Conservation (phyloP, 208 protist genomes). For the Trypanosoma avium region DNA sequence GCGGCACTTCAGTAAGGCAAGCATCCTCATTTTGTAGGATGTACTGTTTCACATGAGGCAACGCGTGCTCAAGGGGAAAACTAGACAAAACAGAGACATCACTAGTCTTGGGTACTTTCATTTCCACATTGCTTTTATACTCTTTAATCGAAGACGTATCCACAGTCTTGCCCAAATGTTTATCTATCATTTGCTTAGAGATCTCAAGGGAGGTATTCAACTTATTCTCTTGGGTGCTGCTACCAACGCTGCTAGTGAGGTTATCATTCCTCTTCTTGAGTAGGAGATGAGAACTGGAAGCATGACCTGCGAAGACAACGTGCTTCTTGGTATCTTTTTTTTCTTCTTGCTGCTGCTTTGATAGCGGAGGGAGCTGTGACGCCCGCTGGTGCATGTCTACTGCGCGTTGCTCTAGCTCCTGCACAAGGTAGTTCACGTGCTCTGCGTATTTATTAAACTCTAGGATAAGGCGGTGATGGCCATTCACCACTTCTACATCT, state of each 20-base stretch:
- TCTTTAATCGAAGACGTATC: too few relatives aligned
- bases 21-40: neutral
- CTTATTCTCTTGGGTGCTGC: too few relatives aligned
- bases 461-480: slow-evolving; percentile 60
- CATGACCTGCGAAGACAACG: neutral
- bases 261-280: too few relatives aligned
- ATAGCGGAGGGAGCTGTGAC: neutral
- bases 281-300: too few relatives aligned
- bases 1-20: neutral
- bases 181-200: too few relatives aligned
- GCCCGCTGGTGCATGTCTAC: neutral
- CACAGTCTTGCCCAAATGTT: too few relatives aligned
- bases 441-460: slow-evolving; percentile 65
- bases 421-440: slow-evolving; percentile 54
- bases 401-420: slow-evolving; percentile 51
- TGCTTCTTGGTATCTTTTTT: neutral
- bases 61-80: slow-evolving; percentile 13
- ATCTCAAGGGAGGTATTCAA: too few relatives aligned
- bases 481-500: slow-evolving; percentile 67
- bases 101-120: neutral
- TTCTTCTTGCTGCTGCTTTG: neutral
- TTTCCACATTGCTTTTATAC: too few relatives aligned
- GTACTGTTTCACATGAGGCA: slow-evolving; percentile 18
- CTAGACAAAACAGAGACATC: slow-evolving; percentile 1
- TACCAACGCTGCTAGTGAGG: too few relatives aligned